Evolutionary conservation across 257 asterid species (phyloP), one percentile per base, ranked within the genome.

Genomic region (Petrea volubilis): DNA sequence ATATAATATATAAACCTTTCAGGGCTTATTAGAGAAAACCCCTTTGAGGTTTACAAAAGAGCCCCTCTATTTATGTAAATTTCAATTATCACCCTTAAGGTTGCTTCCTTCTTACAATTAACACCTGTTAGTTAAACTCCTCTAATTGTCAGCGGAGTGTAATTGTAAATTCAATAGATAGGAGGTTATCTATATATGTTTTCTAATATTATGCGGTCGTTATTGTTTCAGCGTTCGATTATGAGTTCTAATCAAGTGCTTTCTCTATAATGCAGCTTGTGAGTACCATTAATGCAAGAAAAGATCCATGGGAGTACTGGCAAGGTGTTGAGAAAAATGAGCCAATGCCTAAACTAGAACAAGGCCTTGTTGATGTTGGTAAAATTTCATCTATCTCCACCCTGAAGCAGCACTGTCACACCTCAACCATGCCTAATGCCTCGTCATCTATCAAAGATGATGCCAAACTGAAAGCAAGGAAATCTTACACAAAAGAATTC

Each of bases 241-340:
- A 2, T 17, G 17, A 3, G 24, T 17, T 47, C 11, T 47, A 47
- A 47, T 18, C 23, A 17, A 15, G 55, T 15, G 9, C 17, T 47
- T 7, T 47, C 8, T 17, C 11, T 47, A 18, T 15, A 17, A n/a
- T 47, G 55, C 55, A 47, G 55, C 7, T 47, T 47, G 7, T 5
- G 3, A 17, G 17, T 10, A n/a, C 24, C 20, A 47, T n/a, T 25
- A 47, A 50, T 56, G 78, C 61, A 10, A 34, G 78, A 25, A 55
- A 53, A 44, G 61, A 33, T 40, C 68, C 67, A 4, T 68, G 53
- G 41, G 73, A 47, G 38, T 41, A 73, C 12, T 70, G 77, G 78
- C 68, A 24, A 64, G 63, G 24, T 0, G 70, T 57, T 4, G 44
- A 10, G 51, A 60, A 65, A 34, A 68, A 64, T 47, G 58, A 67